These are phyloP conservation scores for Periconia sp. DNA, from an alignment of 2,329 filamentous ascomycete genomes.

Conservation along the genomic window DNA sequence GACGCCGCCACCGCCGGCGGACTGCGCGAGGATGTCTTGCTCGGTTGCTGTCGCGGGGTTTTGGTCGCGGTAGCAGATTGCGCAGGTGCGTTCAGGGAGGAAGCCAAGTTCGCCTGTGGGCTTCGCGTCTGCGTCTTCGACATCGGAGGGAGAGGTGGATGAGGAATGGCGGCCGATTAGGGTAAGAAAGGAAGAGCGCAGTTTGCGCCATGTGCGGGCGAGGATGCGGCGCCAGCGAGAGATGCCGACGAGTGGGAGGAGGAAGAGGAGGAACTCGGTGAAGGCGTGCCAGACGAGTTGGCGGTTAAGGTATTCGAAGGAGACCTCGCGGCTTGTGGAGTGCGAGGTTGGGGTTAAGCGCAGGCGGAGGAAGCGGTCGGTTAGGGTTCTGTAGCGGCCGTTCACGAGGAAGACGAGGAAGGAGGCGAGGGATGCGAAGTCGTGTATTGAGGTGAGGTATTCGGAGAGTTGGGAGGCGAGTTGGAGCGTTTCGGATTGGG, in stretches of 20 bases:
- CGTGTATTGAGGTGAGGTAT: conserved; percentile 71
- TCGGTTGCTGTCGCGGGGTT: conserved; percentile 69
- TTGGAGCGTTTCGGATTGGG: conserved; percentile 54
- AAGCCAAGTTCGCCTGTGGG: conserved; percentile 77
- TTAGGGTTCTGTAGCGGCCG: conserved; percentile 85
- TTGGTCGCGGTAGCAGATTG: conserved; percentile 94
- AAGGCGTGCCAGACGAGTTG: conserved; percentile 99
- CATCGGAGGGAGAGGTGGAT: conserved; percentile 48
- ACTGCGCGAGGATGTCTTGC: conserved; percentile 68
- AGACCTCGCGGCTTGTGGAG: conserved; percentile 87
- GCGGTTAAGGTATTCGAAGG: conserved; percentile 95
- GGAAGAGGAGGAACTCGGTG: conserved; percentile 95
- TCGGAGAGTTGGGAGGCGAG: conserved; percentile 70
- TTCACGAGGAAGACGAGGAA: conserved; percentile 91
- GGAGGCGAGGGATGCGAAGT: conserved; percentile 76
- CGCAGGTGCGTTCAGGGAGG: conserved; percentile 89
- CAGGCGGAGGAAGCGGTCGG: conserved; percentile 82
- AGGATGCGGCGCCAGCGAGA: conserved; percentile 90
- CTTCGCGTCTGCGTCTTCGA: conserved; percentile 44
- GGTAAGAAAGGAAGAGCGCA: conserved; percentile 59
- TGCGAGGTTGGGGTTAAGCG: conserved; percentile 80
- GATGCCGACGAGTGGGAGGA: conserved; percentile 95
- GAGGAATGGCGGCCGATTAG: conserved; percentile 44
- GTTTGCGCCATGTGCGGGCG: conserved; percentile 80
- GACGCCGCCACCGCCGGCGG: conserved; percentile 70